Conservation (phyloP, 2,329 filamentous ascomycete genomes). For the Tolypocladium nubicola region DNA sequence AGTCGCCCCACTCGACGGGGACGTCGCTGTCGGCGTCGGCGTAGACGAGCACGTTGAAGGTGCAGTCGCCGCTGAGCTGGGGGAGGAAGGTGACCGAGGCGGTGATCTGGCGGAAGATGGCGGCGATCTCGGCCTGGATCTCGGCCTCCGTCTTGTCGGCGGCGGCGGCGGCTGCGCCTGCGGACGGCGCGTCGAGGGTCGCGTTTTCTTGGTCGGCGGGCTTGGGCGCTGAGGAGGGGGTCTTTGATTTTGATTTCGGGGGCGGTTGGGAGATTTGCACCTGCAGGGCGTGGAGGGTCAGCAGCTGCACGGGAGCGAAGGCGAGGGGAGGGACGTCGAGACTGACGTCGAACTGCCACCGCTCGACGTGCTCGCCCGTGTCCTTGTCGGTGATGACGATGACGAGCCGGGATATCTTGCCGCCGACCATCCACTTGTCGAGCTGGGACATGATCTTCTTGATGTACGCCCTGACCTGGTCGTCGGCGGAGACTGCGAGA, state of each 20-base stretch:
- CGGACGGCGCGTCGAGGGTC: slow-evolving; percentile 13
- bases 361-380: slow-evolving; percentile 88
- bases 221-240: slow-evolving; percentile 32
- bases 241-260: slow-evolving; percentile 29
- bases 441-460: slow-evolving; percentile 99
- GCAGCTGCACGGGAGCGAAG: not conserved
- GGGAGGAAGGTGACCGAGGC: slow-evolving; percentile 95
- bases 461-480: slow-evolving; percentile 98
- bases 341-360: slow-evolving; percentile 92
- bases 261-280: slow-evolving; percentile 14
- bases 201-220: slow-evolving; percentile 61
- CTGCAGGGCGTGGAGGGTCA: slow-evolving; percentile 4
- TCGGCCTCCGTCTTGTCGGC: slow-evolving; percentile 80
- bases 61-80: slow-evolving; percentile 81
- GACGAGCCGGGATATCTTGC: slow-evolving; percentile 95
- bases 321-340: slow-evolving; percentile 1
- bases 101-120: slow-evolving; percentile 95
- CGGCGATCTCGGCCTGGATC: slow-evolving; percentile 91
- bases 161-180: slow-evolving; percentile 13
- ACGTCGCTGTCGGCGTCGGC: slow-evolving; percentile 95
- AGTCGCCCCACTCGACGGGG: slow-evolving; percentile 96
- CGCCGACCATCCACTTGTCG: slow-evolving; percentile 93
- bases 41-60: slow-evolving; percentile 97
- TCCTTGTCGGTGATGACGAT: slow-evolving; percentile 97
- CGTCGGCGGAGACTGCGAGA: slow-evolving; percentile 70